A percentile compares a stretch with the other conserved stretches of the same genome.
Evolutionary conservation across 1,284 basidiomycete species (phyloP).

Genomic region (Rhodotorula sp.): DNA sequence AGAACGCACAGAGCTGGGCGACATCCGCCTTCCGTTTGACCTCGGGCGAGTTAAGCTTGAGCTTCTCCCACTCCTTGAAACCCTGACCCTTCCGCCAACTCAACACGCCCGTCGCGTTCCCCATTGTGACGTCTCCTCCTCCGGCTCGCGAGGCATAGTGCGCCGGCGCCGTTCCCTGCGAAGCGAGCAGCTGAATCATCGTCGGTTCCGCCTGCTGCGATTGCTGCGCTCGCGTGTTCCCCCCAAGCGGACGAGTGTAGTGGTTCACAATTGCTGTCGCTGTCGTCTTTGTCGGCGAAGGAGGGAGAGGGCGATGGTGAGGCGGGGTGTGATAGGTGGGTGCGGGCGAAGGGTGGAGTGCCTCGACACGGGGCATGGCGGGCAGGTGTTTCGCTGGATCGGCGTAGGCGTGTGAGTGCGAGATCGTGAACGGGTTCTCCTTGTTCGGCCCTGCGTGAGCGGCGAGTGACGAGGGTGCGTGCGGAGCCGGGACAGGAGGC

Average conservation of each 20-base stretch:
- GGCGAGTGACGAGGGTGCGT: not conserved
- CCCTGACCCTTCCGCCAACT: conserved; percentile 47
- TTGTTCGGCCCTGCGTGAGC: conserved; percentile 1
- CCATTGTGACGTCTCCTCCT: conserved; percentile 33
- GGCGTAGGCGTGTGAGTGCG: not conserved
- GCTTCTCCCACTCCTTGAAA: conserved; percentile 68
- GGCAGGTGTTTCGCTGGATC: conserved; percentile 2
- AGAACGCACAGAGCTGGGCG: conserved; percentile 79
- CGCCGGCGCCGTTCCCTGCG: conserved; percentile 2
- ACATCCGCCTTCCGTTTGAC: conserved; percentile 91
- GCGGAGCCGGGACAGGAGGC: conserved; percentile 3
- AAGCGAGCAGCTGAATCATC: conserved; percentile 35
- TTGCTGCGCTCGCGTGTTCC: not conserved
- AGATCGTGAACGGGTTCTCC: not conserved
- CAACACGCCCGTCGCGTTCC: conserved; percentile 40
- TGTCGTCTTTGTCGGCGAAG: conserved; percentile 3
- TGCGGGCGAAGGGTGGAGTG: not conserved
- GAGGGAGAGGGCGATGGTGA: not conserved
- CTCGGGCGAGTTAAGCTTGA: conserved; percentile 75
- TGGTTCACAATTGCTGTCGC: conserved; percentile 15
- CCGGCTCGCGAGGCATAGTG: conserved; percentile 9
- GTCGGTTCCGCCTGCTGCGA: conserved; percentile 27
- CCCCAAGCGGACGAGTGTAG: conserved; percentile 27
- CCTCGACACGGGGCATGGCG: not conserved
- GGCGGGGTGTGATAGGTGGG: conserved; percentile 1